phyloP scores from a whole-genome alignment of 768 basidiomycete species.

The Podaxis mareebaensis region DNA sequence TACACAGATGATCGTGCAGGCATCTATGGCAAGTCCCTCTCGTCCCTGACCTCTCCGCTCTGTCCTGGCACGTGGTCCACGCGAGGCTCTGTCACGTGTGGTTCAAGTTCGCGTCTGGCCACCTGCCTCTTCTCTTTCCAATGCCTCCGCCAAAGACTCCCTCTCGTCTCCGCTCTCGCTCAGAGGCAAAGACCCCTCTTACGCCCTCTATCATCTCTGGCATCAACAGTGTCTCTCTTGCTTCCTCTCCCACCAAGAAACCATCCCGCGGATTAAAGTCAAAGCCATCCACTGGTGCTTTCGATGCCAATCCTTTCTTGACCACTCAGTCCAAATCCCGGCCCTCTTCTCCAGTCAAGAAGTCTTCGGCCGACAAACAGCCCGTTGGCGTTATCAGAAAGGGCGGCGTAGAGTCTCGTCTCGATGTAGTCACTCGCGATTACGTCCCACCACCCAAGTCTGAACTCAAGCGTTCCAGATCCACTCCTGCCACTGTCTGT shows the following conservation, averaged over 20 bases:
- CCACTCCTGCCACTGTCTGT: slow-evolving; percentile 63
- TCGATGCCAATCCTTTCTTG: slow-evolving; percentile 6
- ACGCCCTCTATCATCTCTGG: slow-evolving; percentile 47
- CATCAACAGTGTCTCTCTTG: slow-evolving; percentile 43
- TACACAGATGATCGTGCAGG: neutral
- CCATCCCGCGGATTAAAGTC: slow-evolving; percentile 21
- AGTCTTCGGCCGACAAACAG: neutral
- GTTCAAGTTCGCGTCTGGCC: slow-evolving; percentile 7
- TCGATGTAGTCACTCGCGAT: slow-evolving; percentile 77
- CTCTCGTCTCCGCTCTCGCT: slow-evolving; percentile 44
- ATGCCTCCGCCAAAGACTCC: slow-evolving; percentile 45
- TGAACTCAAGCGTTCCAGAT: slow-evolving; percentile 71
- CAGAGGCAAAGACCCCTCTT: slow-evolving; percentile 51
- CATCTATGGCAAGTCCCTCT: neutral
- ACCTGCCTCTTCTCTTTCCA: neutral
- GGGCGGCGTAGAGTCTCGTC: slow-evolving; percentile 74
- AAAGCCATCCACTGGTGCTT: neutral
- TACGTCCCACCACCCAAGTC: slow-evolving; percentile 67
- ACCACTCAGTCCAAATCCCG: slow-evolving; percentile 17
- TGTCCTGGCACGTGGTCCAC: neutral
- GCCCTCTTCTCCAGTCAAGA: slow-evolving; percentile 25
- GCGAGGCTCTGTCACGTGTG: slow-evolving; percentile 5
- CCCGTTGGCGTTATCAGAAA: slow-evolving; percentile 66
- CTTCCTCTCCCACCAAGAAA: slow-evolving; percentile 30
- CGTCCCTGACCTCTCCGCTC: too few relatives aligned